A percentile compares a stretch with the other conserved stretches of the same genome.
Evolutionary conservation across 306 rosid species (phyloP).

Genomic region (Prunus mira): DNA sequence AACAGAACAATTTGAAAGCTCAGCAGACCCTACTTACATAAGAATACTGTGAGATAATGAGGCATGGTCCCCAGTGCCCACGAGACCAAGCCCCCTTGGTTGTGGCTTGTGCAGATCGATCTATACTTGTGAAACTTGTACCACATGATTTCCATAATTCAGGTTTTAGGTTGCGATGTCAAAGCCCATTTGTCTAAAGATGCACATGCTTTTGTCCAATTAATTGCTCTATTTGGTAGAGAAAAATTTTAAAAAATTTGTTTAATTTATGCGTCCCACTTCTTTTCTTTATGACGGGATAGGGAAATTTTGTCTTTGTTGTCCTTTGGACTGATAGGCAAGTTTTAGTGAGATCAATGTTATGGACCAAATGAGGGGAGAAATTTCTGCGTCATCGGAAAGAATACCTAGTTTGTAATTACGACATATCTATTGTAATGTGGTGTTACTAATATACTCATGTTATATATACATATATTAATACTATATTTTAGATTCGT

Average conservation of each 20-base stretch:
- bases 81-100: not conserved
- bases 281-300: not conserved
- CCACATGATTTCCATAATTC: constrained; percentile 10
- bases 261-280: not conserved
- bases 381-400: not conserved
- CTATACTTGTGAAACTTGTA: not conserved
- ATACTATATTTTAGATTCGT: no score
- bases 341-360: not conserved
- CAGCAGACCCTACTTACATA: not conserved
- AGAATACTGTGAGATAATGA: constrained; percentile 10
- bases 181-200: not conserved
- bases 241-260: not conserved
- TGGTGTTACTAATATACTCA: no score
- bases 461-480: no score
- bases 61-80: not conserved
- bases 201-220: constrained; percentile 16
- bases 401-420: not conserved
- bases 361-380: no score
- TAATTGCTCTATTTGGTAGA: not conserved
- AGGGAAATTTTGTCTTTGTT: not conserved
- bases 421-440: no score
- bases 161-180: not conserved
- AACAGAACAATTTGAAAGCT: constrained; percentile 1
- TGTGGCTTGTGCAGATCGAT: not conserved
- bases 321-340: not conserved